Evolutionary conservation across 352 stramenopile species (phyloP), one percentile per base, ranked within the genome.

Genomic region (Phytopythium vexans): DNA sequence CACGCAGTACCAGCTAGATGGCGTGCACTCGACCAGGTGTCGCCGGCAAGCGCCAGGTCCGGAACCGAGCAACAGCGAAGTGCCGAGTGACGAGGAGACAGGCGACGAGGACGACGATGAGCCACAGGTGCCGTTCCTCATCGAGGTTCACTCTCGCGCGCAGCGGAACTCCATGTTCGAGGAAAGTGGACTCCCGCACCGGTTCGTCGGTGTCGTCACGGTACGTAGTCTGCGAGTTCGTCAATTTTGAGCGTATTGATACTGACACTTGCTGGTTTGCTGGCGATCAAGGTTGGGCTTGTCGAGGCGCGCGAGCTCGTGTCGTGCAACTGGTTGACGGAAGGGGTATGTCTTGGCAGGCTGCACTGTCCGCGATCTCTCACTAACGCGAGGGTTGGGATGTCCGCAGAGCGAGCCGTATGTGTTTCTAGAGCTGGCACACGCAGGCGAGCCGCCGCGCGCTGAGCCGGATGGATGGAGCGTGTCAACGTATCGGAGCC

Each of bases 151-250:
- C 52, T 84, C 76, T 31, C 80, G 80, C 35, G 79, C 74, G 5
- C 83, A 92, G 50, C 73, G 83, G 15, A 94, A 94, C 62, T 71
- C 74, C 3, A 78, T 94, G 62, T 90, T 94, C 55, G 56, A 86
- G 41, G 74, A 90, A 64, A 70, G 86, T 16, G 81, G 83, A 0
- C 49, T 94, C 27, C 81, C 81, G 10, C 79, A 94, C 53, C 83
- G 81, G 9, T 89, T 94, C 47, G 60, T 92, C 39, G 83, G 75
- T 14, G 68, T 81, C 7, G 52, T 94, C 16, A 88, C 63, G 49
- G 83, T 86, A 56, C 9, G 54, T 34, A n/a, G n/a, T n/a, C n/a
- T n/a, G n/a, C n/a, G n/a, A n/a, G n/a, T n/a, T n/a, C n/a, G n/a
- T n/a, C n/a, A n/a, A 6, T 2, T 41, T 49, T 2, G 43, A 41